Evolutionary conservation across 169 alveolate genomes (phyloP), one percentile per base, ranked within the genome.

Genomic region (Cryptosporidium ubiquitum): DNA sequence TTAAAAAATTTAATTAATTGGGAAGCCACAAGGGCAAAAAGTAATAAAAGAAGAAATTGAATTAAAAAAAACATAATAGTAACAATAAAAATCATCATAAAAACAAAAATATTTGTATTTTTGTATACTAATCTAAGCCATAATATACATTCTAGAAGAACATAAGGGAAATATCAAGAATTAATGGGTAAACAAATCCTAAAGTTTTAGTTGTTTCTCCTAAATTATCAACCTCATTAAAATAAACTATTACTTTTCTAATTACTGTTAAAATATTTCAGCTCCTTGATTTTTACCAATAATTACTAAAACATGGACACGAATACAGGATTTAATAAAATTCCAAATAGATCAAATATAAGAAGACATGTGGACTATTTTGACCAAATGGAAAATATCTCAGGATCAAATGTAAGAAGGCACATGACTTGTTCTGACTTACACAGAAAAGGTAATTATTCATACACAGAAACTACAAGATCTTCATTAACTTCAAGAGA

Each of bases 311-410:
- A 12, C 20, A 47, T 3, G 16, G 10, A 1, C 16, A 55, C 20
- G 66, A 55, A 55, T 23, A 23, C 12, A 23, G 66, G 20, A 55
- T 26, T n/a, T 10, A 23, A 55, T 26, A 20, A 10, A 26, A 10
- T 12, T 5, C 6, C n/a, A 14, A 12, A 55, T 26, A 23, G 20
- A 9, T 7, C 66, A n/a, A 55, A 26, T 55, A 10, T 55, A 1
- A n/a, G 29, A 55, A 26, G 14, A 10, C 18, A n/a, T 35, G 0
- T 16, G 14, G 68, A 52, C 5, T 35, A 52, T 51, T 51, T 55
- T 55, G 85, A 58, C 42, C 70, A 73, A 40, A 31, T 57, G 23
- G 85, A 73, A 37, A 73, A 73, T 57, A 10, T 58, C 12, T 64
- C 71, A 14, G 71, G 51, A n/a, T 58, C 85, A 4, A 73, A 55